These are phyloP conservation scores for Brassica hybrid DNA, from an alignment of 441 rosid genomes.

Conservation along the genomic window DNA sequence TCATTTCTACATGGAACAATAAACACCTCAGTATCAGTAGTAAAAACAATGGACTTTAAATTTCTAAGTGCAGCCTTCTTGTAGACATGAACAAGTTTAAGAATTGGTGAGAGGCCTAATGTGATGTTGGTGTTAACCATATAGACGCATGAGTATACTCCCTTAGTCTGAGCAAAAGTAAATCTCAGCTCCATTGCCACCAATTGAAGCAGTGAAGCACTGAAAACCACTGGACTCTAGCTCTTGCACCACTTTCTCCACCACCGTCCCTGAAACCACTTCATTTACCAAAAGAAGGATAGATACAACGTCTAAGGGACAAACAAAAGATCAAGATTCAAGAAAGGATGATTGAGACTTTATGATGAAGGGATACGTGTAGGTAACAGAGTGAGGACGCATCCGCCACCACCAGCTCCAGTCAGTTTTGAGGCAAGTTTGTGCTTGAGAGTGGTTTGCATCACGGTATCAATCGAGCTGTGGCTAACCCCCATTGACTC, in stretches of 20 bases:
- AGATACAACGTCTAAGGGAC: conserved; percentile 50
- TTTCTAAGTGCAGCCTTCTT: conserved; percentile 21
- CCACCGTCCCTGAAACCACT: conserved; percentile 59
- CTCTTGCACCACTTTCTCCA: conserved; percentile 69
- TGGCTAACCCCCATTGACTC: conserved; percentile 94
- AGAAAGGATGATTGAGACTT: not conserved
- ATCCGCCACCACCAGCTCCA: conserved; percentile 98
- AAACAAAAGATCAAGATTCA: conserved; percentile 21
- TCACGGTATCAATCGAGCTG: conserved; percentile 78
- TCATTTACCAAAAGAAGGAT: conserved; percentile 32
- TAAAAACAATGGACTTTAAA: not conserved
- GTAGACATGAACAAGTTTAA: conserved; percentile 20
- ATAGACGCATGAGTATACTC: not conserved
- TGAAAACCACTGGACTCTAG: conserved; percentile 83
- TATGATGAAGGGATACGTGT: conserved; percentile 72
- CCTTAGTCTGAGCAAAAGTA: conserved; percentile 39
- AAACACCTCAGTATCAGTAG: not conserved
- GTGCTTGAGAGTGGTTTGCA: conserved; percentile 74
- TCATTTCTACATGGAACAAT: conserved; percentile 22
- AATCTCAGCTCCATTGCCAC: conserved; percentile 77
- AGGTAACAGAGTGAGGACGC: conserved; percentile 85
- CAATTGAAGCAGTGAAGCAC: conserved; percentile 71
- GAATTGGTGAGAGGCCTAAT: conserved; percentile 24
- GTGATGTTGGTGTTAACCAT: conserved; percentile 16
- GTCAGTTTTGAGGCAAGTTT: conserved; percentile 86